phyloP scores from a whole-genome alignment of 2,329 filamentous ascomycete genomes.

The Arthrobotrys conoides region DNA sequence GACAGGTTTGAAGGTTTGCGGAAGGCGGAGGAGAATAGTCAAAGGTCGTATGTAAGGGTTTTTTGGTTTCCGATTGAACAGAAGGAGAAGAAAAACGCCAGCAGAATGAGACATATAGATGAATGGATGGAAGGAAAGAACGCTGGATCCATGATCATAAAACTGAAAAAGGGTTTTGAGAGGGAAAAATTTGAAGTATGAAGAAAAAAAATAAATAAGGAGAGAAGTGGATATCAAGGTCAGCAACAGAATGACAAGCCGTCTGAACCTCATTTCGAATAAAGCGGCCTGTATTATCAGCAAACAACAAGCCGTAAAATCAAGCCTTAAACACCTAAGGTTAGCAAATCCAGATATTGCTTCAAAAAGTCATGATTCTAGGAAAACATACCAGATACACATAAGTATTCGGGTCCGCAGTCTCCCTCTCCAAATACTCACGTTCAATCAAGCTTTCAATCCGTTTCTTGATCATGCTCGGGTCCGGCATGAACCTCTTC shows the following conservation, averaged over 20 bases:
- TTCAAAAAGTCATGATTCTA: neutral
- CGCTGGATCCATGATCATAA: neutral
- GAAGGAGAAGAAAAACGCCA: slow-evolving; percentile 6
- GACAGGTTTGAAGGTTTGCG: no score
- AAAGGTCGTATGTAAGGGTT: neutral
- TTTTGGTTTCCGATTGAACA: slow-evolving; percentile 5
- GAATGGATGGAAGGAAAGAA: neutral
- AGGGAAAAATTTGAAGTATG: no score
- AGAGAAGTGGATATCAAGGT: neutral
- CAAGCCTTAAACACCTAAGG: slow-evolving; percentile 10
- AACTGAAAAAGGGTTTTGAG: neutral
- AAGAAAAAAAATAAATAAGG: neutral
- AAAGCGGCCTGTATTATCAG: no score
- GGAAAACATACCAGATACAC: slow-evolving; percentile 67
- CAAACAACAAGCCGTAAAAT: slow-evolving; percentile 1
- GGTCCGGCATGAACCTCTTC: slow-evolving; percentile 70
- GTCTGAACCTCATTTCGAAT: neutral
- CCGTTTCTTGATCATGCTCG: slow-evolving; percentile 71
- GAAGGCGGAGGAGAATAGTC: no score
- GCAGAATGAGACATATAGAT: neutral
- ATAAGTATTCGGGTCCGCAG: slow-evolving; percentile 68
- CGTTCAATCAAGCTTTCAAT: slow-evolving; percentile 72
- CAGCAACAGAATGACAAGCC: no score
- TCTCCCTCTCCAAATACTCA: slow-evolving; percentile 70
- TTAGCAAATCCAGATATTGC: slow-evolving; percentile 31